A percentile compares a stretch with the other conserved stretches of the same genome.
Evolutionary conservation across 2,329 filamentous ascomycete genomes (phyloP).

Genomic region (Coleophoma crateriformis): DNA sequence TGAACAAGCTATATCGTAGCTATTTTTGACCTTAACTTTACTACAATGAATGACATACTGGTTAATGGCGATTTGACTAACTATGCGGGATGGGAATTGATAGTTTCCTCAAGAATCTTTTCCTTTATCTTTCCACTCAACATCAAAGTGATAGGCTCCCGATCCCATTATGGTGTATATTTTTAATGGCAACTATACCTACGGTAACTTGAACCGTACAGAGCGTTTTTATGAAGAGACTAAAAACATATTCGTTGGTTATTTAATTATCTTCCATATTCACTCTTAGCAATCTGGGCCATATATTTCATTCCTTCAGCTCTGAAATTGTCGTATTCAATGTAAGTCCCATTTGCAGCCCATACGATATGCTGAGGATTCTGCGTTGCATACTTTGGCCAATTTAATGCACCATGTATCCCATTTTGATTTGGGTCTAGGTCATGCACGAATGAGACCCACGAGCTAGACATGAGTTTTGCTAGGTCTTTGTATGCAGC

Average conservation of each 20-base stretch:
- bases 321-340: not conserved
- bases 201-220: too few relatives aligned
- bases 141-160: too few relatives aligned
- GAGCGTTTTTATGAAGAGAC: too few relatives aligned
- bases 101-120: too few relatives aligned
- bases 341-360: constrained; percentile 8
- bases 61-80: too few relatives aligned
- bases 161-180: too few relatives aligned
- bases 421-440: constrained; percentile 3
- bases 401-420: not conserved
- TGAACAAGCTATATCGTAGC: too few relatives aligned
- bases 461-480: not conserved
- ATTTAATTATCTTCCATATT: not conserved
- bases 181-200: too few relatives aligned
- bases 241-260: not conserved
- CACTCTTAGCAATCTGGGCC: not conserved
- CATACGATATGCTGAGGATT: constrained; percentile 3
- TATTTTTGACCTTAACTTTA: too few relatives aligned
- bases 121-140: too few relatives aligned
- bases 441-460: constrained; percentile 1
- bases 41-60: too few relatives aligned
- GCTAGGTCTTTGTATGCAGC: not conserved
- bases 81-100: too few relatives aligned
- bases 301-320: not conserved
- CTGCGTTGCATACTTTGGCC: constrained; percentile 3